Evolutionary conservation across 2,329 filamentous ascomycete species (phyloP).

Genomic region (Aspergillus quadricinctus): DNA sequence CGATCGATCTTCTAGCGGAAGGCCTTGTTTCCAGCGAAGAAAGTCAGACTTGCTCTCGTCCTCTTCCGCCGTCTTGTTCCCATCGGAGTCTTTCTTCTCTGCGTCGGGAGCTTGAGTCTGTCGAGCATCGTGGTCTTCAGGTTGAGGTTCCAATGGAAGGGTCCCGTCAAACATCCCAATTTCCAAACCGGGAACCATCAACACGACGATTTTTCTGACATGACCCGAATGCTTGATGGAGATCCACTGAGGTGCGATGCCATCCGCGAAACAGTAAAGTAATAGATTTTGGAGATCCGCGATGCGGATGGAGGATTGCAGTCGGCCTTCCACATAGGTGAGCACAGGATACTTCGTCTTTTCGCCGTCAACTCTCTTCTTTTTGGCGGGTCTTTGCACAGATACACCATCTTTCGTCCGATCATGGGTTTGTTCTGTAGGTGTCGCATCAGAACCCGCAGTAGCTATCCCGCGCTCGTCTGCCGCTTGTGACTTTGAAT

Average conservation of each 20-base stretch:
- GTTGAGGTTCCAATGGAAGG: constrained; percentile 37
- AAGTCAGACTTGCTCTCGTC: constrained; percentile 28
- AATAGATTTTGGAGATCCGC: constrained; percentile 55
- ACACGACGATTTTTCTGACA: constrained; percentile 70
- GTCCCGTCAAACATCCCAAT: constrained; percentile 76
- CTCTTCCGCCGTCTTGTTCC: constrained; percentile 16
- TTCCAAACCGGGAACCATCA: constrained; percentile 92
- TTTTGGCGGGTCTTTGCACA: constrained; percentile 21
- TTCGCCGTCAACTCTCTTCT: constrained; percentile 35
- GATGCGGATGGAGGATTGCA: constrained; percentile 54
- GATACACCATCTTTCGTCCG: constrained; percentile 15
- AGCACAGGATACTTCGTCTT: constrained; percentile 51
- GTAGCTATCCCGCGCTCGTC: constrained; percentile 7
- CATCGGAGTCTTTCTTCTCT: neutral
- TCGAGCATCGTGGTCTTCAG: constrained; percentile 2
- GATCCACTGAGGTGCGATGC: constrained; percentile 59
- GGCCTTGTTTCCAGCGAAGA: constrained; percentile 37
- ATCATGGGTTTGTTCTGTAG: constrained; percentile 1
- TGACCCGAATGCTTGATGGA: constrained; percentile 53
- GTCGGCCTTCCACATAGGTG: constrained; percentile 49
- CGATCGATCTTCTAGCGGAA: constrained; percentile 30
- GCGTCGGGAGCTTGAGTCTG: neutral
- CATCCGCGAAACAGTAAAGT: constrained; percentile 60
- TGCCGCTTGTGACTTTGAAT: constrained; percentile 9
- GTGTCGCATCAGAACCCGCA: neutral